A percentile compares a stretch with the other conserved stretches of the same genome.
Conservation (phyloP, 2,329 filamentous ascomycete genomes). For the Phialophora verrucosa region DNA sequence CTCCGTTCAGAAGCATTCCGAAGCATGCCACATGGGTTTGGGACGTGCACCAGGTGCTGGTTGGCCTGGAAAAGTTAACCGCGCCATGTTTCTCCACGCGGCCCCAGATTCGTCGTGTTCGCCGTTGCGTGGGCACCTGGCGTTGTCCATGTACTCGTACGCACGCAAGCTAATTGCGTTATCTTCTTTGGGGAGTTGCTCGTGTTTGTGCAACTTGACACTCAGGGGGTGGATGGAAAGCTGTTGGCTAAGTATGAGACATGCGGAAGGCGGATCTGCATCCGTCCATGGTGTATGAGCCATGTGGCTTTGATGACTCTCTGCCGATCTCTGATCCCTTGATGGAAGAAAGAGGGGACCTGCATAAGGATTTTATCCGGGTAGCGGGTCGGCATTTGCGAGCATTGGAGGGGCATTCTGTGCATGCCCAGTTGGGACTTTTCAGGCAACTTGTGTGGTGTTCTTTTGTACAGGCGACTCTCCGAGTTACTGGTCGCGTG, state of each 20-base stretch:
- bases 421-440: background rate
- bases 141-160: background rate
- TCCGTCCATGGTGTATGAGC: slow-evolving; percentile 16
- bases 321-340: slow-evolving; percentile 10
- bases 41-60: background rate
- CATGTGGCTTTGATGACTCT: slow-evolving; percentile 9
- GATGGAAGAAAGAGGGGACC: slow-evolving; percentile 1
- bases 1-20: too few species aligned
- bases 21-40: background rate
- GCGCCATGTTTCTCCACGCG: slow-evolving; percentile 4
- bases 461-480: background rate
- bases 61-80: background rate
- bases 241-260: slow-evolving; percentile 4
- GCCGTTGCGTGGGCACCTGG: background rate
- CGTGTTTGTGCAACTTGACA: background rate
- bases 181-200: background rate
- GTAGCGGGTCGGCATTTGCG: background rate
- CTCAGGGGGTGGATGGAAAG: background rate
- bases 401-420: background rate
- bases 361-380: slow-evolving; percentile 12
- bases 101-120: background rate
- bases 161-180: background rate
- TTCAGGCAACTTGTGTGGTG: background rate
- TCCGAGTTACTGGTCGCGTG: background rate
- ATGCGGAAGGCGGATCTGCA: background rate